Percentiles rank a stretch among this genome's conserved stretches.
Conservation (phyloP, 306 rosid genomes). For the Vachellia collinsii region DNA sequence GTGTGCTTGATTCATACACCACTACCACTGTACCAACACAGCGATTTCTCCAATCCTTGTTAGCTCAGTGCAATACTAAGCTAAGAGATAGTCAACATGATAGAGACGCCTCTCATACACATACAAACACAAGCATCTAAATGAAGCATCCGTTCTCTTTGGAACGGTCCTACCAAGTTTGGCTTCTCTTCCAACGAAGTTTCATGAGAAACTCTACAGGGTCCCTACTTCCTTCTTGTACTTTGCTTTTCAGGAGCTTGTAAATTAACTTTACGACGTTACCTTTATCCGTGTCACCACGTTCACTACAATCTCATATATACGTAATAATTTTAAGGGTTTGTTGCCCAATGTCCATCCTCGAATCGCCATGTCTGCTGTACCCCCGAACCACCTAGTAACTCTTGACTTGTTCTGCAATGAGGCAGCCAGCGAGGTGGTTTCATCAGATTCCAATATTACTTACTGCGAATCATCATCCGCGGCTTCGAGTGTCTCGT, state of each 20-base stretch:
- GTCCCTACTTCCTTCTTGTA: slow-evolving; percentile 4
- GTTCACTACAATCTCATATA: slow-evolving; percentile 21
- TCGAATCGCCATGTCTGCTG: slow-evolving; percentile 37
- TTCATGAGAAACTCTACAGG: slow-evolving; percentile 45
- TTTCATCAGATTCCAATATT: slow-evolving; percentile 35
- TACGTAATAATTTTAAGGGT: background rate
- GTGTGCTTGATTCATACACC: background rate
- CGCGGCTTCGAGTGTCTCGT: slow-evolving; percentile 19
- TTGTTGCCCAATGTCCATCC: background rate
- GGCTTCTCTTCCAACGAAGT: slow-evolving; percentile 41
- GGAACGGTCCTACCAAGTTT: slow-evolving; percentile 40
- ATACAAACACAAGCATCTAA: background rate
- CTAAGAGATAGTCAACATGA: background rate
- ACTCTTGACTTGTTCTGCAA: slow-evolving; percentile 42
- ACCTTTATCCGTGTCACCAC: background rate
- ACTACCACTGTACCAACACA: background rate
- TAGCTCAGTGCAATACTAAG: background rate
- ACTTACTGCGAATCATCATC: background rate
- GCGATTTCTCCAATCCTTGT: background rate
- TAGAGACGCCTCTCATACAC: no score
- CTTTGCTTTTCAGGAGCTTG: slow-evolving; percentile 16
- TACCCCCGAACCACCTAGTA: slow-evolving; percentile 26
- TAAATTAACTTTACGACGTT: slow-evolving; percentile 2
- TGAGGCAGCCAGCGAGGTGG: slow-evolving; percentile 39
- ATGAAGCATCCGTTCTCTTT: slow-evolving; percentile 15